Evolutionary conservation across 1,139 yeast species (phyloP), one percentile per base, ranked within the genome.

Genomic region (Meyerozyma athensensis): DNA sequence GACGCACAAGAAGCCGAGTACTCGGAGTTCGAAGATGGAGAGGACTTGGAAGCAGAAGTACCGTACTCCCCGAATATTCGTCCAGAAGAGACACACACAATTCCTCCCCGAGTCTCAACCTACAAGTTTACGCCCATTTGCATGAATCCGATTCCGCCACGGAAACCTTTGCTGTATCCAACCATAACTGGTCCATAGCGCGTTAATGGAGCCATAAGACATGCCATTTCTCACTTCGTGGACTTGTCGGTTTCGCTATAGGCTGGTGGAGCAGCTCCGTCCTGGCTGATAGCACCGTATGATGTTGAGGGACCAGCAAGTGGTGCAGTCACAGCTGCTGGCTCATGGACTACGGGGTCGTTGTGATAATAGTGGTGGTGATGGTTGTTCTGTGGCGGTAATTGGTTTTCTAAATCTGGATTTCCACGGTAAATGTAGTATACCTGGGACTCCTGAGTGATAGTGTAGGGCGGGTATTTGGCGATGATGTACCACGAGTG

Each of bases 401-500:
- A 2, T 24, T 44, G 47, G 17, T 36, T 39, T 39, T 47, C 50
- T 19, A 47, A 37, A 18, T 45, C 48, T 3, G 35, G 23, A 28
- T 28, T 28, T 12, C 20, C 32, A 4, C 43, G 45, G 30, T 40
- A 37, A 13, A 46, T 41, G 33, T 45, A 45, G 35, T 43, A 41
- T 2, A 44, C 40, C 24, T 39, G 39, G 30, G 39, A 39, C 35
- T 44, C 48, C 31, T 37, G 37, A 13, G 19, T 28, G 20, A 28
- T 17, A 28, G 38, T 37, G 38, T 45, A 42, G 5, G 49, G 50
- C 7, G 74, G 76, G 49, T 61, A 64, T 48, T 71, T 60, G 41
- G 77, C 68, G 35, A 79, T 79, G 48, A 79, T 76, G 51, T 78
- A 79, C 80, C 84, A 77, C 5, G 82, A 61, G 55, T 79, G 85